Conservation (phyloP, 1,284 basidiomycete genomes). For the Pascua guehoae region DNA sequence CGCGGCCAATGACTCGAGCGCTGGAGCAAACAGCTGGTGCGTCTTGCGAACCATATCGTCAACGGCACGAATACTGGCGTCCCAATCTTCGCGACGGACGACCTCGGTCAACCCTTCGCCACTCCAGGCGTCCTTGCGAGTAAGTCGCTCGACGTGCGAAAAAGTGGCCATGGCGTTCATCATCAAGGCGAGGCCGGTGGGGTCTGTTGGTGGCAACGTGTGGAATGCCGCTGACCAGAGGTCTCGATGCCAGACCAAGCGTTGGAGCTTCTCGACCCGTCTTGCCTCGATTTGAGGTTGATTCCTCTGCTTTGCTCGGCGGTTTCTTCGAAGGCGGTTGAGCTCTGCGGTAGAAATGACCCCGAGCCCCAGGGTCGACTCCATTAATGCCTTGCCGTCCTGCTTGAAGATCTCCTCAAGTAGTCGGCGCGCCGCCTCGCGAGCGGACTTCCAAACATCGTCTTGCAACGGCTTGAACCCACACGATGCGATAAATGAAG, state of each 20-base stretch:
- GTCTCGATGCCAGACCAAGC: constrained; percentile 52
- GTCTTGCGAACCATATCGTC: constrained; percentile 60
- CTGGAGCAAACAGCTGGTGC: constrained; percentile 61
- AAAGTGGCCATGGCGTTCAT: constrained; percentile 59
- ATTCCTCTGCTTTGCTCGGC: constrained; percentile 4
- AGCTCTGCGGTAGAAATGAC: constrained; percentile 28
- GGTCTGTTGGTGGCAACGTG: constrained; percentile 58
- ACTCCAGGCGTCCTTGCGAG: constrained; percentile 41
- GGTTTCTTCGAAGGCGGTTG: constrained; percentile 17
- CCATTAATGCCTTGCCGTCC: constrained; percentile 39
- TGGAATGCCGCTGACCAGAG: constrained; percentile 69
- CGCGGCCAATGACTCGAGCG: constrained; percentile 62
- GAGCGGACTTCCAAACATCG: constrained; percentile 23
- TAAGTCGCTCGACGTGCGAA: constrained; percentile 64
- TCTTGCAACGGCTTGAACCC: constrained; percentile 53
- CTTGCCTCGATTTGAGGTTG: constrained; percentile 8
- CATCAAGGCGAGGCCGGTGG: constrained; percentile 58
- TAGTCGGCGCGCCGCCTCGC: constrained; percentile 40
- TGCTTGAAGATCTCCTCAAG: constrained; percentile 44
- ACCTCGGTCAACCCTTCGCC: constrained; percentile 35
- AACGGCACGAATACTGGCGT: constrained; percentile 48
- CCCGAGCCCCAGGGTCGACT: constrained; percentile 33
- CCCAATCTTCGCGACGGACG: constrained; percentile 40
- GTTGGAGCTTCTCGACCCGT: constrained; percentile 25
- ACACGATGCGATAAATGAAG: constrained; percentile 56